These are phyloP conservation scores for Domatiomyces catenatus DNA, from an alignment of 2,329 filamentous ascomycete species.

Conservation along the genomic window DNA sequence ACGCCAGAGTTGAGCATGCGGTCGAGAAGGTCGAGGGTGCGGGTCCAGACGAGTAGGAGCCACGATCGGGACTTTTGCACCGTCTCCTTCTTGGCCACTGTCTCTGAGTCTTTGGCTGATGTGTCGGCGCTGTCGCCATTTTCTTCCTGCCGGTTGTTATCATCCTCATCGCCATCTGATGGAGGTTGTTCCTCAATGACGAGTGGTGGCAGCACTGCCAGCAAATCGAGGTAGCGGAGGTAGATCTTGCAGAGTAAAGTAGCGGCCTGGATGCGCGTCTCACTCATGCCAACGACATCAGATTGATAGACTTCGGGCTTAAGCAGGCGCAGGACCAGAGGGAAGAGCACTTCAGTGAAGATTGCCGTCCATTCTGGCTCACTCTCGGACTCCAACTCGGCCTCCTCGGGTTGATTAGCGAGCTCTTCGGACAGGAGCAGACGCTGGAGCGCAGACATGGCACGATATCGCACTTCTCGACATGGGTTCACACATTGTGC, in stretches of 20 bases:
- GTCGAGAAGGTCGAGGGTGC: slow-evolving; percentile 88
- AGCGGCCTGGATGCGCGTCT: slow-evolving; percentile 81
- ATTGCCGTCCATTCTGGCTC: slow-evolving; percentile 80
- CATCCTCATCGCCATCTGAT: neutral
- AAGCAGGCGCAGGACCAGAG: slow-evolving; percentile 68
- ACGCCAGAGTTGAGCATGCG: slow-evolving; percentile 66
- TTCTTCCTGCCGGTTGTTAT: neutral
- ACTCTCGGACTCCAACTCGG: neutral
- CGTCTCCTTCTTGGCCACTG: neutral
- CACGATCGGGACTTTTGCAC: slow-evolving; percentile 1
- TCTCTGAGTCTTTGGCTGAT: neutral
- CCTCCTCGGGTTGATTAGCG: slow-evolving; percentile 4
- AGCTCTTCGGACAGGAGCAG: slow-evolving; percentile 73
- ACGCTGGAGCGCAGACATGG: slow-evolving; percentile 71
- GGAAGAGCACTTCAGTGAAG: slow-evolving; percentile 86
- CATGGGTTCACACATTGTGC: slow-evolving; percentile 89
- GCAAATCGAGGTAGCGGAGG: slow-evolving; percentile 73
- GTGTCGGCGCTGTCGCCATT: neutral
- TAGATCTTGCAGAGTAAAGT: slow-evolving; percentile 92
- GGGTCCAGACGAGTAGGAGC: slow-evolving; percentile 47
- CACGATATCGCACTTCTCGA: slow-evolving; percentile 77
- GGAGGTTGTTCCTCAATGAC: neutral
- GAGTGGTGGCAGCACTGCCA: slow-evolving; percentile 36
- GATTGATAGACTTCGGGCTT: slow-evolving; percentile 91
- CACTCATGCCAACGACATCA: slow-evolving; percentile 84